Evolutionary conservation across 2,329 filamentous ascomycete genomes (phyloP), one percentile per base, ranked within the genome.

Genomic region (Anthostomella pinea): DNA sequence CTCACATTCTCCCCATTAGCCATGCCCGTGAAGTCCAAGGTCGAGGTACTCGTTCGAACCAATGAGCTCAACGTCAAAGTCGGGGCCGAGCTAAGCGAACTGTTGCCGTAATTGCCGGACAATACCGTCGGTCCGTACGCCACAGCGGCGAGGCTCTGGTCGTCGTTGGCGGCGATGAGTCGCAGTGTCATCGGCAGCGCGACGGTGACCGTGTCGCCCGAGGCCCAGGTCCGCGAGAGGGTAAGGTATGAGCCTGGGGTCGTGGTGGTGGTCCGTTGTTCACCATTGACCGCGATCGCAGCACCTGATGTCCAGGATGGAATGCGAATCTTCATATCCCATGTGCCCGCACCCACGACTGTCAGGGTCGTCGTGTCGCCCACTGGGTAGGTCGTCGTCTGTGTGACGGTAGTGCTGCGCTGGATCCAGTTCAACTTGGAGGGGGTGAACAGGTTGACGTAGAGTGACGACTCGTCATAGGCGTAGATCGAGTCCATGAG

Each of bases 401-500:
- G 71, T 0, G 54, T 61, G 13, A 75, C 38, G 1, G 53, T 64
- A 5, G 71, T 54, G n/a, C 46, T 47, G 6, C 59, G 58, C 7
- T 67, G 55, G 0, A 56, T 53, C 70, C 70, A 75, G 11, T 55
- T 59, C 9, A 75, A 46, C 4, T 58, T 61, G 0, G 70, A 74
- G 0, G 70, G 64, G 0, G 64, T 66, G 42, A 72, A 75, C 2
- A 75, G 51, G 42, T 75, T 75, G 22, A 76, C 63, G 36, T 68
- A 74, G 0, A 75, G 57, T 0, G 62, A 60, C 0, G 57, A 54
- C 18, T 56, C 53, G 33, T 69, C 64, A 29, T 68, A 59, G 29
- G 65, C 71, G 57, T 75, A 76, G 35, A 76, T 68, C 0, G 70
- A 72, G 46, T 76, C 72, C 58, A 67, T 68, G 8, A 74, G 52